Base-by-base conservation (phyloP, 2,329 filamentous ascomycete genomes). In the Fusarium metavorans region DNA sequence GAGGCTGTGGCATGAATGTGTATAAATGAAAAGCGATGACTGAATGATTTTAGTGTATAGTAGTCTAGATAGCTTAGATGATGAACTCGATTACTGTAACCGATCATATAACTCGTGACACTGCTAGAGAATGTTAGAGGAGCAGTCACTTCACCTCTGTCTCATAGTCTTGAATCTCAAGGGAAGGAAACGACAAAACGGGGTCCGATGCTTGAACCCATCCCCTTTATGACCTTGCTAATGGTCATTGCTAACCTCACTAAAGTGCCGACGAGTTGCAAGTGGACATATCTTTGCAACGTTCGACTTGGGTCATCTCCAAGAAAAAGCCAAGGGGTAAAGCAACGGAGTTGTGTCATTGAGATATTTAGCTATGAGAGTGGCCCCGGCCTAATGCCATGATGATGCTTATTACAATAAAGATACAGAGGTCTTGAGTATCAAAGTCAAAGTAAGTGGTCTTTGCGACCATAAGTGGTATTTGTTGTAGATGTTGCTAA, bases 1-100 rank as follows among this genome's bases (percentile, higher is more conserved):
- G 74, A 78, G 25, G 62, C 82, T 18, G 74, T 83, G 60, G 76
- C 57, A 75, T 8, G 41, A 56, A 45, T 52, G 25, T 48, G 25
- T 66, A 30, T 68, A 61, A 57, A 64, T 18, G 57, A 70, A 30
- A 62, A 70, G 65, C 32, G 64, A 71, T 58, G 66, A 58, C 23
- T 74, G 60, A 66, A 72, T 32, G 68, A 74, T 57, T 45, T 63
- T 52, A 37, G 25, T 72, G 67, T 75, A 77, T 43, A 74, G 23
- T 71, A 77, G 72, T 57, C 30, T 66, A 64, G 64, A 67, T 41
- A 43, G 6, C 34, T 64, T 20, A 35, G 41, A 52, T 20, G 37
- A 58, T 6, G 14, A 52, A 52, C 25, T 52, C 4, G 48, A 10
- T 30, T 30, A 16, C 6, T 37, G 14, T 10, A 20, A 6, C n/a